Base-by-base conservation (phyloP, 495 filamentous ascomycete genomes). In the Terfezia boudieri region DNA sequence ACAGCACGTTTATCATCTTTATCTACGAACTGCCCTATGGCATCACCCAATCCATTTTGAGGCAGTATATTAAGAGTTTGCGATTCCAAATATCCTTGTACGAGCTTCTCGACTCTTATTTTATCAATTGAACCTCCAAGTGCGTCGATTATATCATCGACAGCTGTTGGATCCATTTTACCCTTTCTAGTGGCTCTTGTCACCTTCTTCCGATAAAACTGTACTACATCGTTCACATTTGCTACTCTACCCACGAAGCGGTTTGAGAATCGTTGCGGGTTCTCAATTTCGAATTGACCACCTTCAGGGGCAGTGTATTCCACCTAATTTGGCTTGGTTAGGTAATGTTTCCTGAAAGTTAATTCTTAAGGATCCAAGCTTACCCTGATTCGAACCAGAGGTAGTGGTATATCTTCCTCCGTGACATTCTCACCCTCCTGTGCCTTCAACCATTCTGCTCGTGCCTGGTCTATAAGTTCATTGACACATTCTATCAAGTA, bases 261-360 rank as follows among this genome's bases (percentile, higher is more conserved):
- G 66, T 93, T 94, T 0, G 92, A 96, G 60, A 96, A 96, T 5
- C 90, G 78, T 61, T 96, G 90, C 14, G 90, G 90, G 57, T 99
- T 99, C 62, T 96, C 92, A 55, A 80, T 82, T 55, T 95, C 86
- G 60, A 82, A 99, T 48, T 77, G 76, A 41, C 84, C 82, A 23
- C 86, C 85, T 36, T 95, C 86, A 0, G 85, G 84, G 1, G 89
- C 80, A 0, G 87, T 80, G 57, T 82, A 90, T 60, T 99, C 90
- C 8, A 99, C 89, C 41, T 46, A 8, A 32, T 32, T 32, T 32
- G 4, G 26, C 26, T 46, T 20, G 8, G 12, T 46, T 46, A 46
- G 17, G 8, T 14, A 46, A 46, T 46, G 4, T 14, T 4, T 4
- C 0, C 0, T 1, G 6, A 14, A 9, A 46, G 41, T 46, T 14